Percentiles rank a stretch among this genome's conserved stretches.
phyloP scores from a whole-genome alignment of 1,284 basidiomycete species.

The Ceratobasidium sp. region DNA sequence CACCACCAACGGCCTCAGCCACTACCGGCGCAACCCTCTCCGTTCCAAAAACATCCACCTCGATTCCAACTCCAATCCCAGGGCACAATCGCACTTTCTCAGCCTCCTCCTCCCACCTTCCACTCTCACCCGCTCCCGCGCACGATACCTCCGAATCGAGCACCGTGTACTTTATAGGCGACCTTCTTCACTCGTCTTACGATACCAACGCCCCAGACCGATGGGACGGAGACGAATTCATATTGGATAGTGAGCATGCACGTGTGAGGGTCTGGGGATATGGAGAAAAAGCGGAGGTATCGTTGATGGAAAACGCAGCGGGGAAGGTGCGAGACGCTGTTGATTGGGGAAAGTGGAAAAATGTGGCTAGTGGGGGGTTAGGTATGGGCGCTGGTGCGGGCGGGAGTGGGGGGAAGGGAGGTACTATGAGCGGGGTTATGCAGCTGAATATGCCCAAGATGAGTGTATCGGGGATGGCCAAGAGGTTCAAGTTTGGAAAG shows the following conservation, averaged over 20 bases:
- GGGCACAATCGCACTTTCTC: not conserved
- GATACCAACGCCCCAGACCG: slow-evolving; percentile 25
- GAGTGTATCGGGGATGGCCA: slow-evolving; percentile 11
- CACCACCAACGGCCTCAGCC: too few species aligned
- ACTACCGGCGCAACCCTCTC: too few species aligned
- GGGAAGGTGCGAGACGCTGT: slow-evolving; percentile 18
- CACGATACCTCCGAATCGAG: slow-evolving; percentile 18
- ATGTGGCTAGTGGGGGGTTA: not conserved
- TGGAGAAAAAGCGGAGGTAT: slow-evolving; percentile 30
- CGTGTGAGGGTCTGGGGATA: slow-evolving; percentile 15
- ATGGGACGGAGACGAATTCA: slow-evolving; percentile 33
- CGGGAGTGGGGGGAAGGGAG: not conserved
- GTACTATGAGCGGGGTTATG: not conserved
- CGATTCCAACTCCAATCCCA: not conserved
- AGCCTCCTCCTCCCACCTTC: slow-evolving; percentile 4
- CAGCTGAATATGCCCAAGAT: slow-evolving; percentile 32
- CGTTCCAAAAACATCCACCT: not conserved
- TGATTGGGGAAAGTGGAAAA: slow-evolving; percentile 21
- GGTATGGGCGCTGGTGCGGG: not conserved
- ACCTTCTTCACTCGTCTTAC: slow-evolving; percentile 25
- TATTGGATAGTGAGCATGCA: slow-evolving; percentile 25
- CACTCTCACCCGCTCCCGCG: not conserved
- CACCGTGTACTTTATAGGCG: slow-evolving; percentile 35
- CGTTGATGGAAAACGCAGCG: slow-evolving; percentile 21
- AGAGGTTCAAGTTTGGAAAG: slow-evolving; percentile 23